A percentile compares a stretch with the other conserved stretches of the same genome.
Conservation (phyloP, 371 early-diverging fungal species). For the Mucor irregularis region DNA sequence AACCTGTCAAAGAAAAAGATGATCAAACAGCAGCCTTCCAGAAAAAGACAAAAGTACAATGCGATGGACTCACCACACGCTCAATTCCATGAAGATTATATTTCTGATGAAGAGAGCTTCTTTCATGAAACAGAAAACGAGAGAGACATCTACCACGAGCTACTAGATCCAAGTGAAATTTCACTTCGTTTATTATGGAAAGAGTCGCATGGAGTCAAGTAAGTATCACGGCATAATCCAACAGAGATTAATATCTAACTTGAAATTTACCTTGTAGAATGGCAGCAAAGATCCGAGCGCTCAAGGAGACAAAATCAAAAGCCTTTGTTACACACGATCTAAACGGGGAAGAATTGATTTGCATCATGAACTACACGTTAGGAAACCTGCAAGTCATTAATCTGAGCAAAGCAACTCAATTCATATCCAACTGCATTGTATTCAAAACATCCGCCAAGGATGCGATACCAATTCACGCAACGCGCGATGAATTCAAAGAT, state of each 20-base stretch:
- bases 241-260: too few species aligned
- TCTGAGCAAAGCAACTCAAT: slow-evolving; percentile 2
- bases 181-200: slow-evolving; percentile 36
- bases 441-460: slow-evolving; percentile 25
- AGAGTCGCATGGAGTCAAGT: slow-evolving; percentile 16
- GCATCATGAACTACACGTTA: slow-evolving; percentile 35
- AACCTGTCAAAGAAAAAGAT: background rate
- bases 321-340: slow-evolving; percentile 32
- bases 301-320: slow-evolving; percentile 3
- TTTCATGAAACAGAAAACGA: slow-evolving; percentile 7
- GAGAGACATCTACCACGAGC: slow-evolving; percentile 9
- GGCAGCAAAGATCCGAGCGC: background rate
- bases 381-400: slow-evolving; percentile 6
- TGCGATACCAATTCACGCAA: slow-evolving; percentile 46
- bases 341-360: slow-evolving; percentile 31
- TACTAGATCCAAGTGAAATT: slow-evolving; percentile 22
- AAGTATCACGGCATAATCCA: too few species aligned
- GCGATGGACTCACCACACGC: background rate
- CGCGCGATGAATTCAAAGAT: slow-evolving; percentile 38
- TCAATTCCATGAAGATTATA: slow-evolving; percentile 11
- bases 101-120: background rate
- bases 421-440: slow-evolving; percentile 20
- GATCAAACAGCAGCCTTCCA: background rate
- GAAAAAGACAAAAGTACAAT: background rate
- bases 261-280: background rate